phyloP scores from a whole-genome alignment of 306 rosid species.

The Rosa rugosa region DNA sequence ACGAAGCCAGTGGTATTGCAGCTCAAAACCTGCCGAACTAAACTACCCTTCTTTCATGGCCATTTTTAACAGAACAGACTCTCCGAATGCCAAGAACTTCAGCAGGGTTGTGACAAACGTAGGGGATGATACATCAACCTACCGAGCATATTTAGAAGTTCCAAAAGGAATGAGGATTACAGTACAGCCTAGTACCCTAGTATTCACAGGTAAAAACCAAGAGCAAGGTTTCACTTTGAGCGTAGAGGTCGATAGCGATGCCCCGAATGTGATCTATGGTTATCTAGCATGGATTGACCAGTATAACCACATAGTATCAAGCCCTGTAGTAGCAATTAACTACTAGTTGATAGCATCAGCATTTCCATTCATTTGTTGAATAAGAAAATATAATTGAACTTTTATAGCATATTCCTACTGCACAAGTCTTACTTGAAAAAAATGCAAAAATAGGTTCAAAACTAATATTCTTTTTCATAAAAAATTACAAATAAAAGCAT shows the following conservation, averaged over 20 bases:
- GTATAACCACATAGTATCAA: conserved; percentile 8
- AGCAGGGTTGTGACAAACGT: conserved; percentile 24
- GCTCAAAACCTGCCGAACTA: not conserved
- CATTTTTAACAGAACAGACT: not conserved
- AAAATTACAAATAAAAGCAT: not conserved
- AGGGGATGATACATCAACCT: not conserved
- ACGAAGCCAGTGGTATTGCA: not conserved
- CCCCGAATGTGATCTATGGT: not conserved
- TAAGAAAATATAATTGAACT: not conserved
- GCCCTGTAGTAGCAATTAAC: not conserved
- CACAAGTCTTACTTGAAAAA: not conserved
- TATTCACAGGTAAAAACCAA: conserved; percentile 6
- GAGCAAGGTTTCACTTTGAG: conserved; percentile 7
- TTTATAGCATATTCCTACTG: not conserved
- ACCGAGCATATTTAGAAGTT: not conserved
- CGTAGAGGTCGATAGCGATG: not conserved
- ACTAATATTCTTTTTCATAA: not conserved
- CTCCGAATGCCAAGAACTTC: not conserved
- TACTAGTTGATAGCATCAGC: not conserved
- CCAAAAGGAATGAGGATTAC: conserved; percentile 5
- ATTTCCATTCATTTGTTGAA: not conserved
- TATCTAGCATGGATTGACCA: conserved; percentile 13
- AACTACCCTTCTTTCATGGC: conserved; percentile 25
- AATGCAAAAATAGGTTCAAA: not conserved
- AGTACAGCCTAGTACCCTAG: conserved; percentile 8